phyloP scores from a whole-genome alignment of 2,329 filamentous ascomycete genomes.

The Fusarium palustre region DNA sequence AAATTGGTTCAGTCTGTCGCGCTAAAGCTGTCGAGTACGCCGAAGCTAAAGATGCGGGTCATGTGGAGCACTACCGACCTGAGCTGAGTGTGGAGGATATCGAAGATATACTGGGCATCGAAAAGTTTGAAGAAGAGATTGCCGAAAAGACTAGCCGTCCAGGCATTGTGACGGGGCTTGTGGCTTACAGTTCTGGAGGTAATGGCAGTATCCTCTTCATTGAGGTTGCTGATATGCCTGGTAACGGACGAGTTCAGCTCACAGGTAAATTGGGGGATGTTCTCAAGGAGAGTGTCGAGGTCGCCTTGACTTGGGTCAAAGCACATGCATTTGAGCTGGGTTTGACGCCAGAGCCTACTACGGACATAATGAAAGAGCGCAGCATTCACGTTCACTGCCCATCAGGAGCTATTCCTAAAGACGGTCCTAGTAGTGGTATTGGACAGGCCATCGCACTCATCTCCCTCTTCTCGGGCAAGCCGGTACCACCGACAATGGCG shows the following conservation, averaged over 20 bases:
- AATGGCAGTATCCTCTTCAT: constrained; percentile 98
- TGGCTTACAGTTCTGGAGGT: constrained; percentile 91
- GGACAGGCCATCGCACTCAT: constrained; percentile 95
- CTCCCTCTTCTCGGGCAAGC: constrained; percentile 85
- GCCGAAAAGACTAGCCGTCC: constrained; percentile 86
- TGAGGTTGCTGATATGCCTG: constrained; percentile 97
- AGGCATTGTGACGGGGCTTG: constrained; percentile 94
- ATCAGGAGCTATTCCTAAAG: constrained; percentile 93
- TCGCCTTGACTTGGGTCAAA: constrained; percentile 97
- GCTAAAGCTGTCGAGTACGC: constrained; percentile 96
- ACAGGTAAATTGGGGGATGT: constrained; percentile 97
- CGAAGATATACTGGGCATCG: constrained; percentile 90
- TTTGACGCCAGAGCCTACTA: constrained; percentile 80
- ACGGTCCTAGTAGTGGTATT: constrained; percentile 86
- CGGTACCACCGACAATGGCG: constrained; percentile 90
- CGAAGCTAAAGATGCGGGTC: constrained; percentile 82
- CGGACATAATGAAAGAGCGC: constrained; percentile 96
- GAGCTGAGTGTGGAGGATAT: constrained; percentile 81
- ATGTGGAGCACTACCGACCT: constrained; percentile 77
- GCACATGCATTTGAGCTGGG: constrained; percentile 93
- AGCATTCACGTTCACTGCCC: constrained; percentile 97
- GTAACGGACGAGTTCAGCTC: constrained; percentile 89
- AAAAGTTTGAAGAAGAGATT: constrained; percentile 95
- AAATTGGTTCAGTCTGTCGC: constrained; percentile 93
- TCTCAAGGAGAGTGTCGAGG: constrained; percentile 95